Conservation (phyloP, 352 stramenopile species). For the Stramenopiles sp. region DNA sequence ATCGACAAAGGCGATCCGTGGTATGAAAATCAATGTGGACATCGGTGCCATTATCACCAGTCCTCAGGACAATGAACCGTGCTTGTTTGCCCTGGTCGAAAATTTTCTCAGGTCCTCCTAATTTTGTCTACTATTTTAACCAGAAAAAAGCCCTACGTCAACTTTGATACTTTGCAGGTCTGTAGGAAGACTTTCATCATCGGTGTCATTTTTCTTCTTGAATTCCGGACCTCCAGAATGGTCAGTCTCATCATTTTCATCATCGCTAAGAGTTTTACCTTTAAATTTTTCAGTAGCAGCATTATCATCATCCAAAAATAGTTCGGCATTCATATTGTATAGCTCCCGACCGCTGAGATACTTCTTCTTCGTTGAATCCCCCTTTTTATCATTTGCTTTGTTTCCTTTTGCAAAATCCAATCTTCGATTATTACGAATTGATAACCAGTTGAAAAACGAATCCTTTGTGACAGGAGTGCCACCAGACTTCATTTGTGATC, state of each 20-base stretch:
- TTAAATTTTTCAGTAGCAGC: not conserved
- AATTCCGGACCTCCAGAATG: not conserved
- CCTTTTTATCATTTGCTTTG: not conserved
- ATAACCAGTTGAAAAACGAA: constrained; percentile 4
- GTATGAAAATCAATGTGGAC: no score
- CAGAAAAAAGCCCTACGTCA: no score
- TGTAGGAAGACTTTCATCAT: no score
- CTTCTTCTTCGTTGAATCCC: not conserved
- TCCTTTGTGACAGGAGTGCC: constrained; percentile 6
- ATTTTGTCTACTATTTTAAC: no score
- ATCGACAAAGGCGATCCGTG: no score
- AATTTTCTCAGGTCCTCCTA: no score
- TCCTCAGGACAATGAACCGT: no score
- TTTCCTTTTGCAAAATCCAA: not conserved
- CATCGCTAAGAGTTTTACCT: constrained; percentile 4
- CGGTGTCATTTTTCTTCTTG: no score
- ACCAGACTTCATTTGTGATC: constrained; percentile 5
- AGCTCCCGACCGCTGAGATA: not conserved
- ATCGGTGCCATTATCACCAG: no score
- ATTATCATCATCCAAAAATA: constrained; percentile 9
- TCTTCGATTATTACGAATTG: not conserved
- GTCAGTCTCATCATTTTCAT: not conserved
- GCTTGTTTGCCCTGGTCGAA: no score
- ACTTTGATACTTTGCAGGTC: no score
- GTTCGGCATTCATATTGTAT: constrained; percentile 1